Conservation (phyloP, 441 rosid genomes). For the Croton laevigatus region DNA sequence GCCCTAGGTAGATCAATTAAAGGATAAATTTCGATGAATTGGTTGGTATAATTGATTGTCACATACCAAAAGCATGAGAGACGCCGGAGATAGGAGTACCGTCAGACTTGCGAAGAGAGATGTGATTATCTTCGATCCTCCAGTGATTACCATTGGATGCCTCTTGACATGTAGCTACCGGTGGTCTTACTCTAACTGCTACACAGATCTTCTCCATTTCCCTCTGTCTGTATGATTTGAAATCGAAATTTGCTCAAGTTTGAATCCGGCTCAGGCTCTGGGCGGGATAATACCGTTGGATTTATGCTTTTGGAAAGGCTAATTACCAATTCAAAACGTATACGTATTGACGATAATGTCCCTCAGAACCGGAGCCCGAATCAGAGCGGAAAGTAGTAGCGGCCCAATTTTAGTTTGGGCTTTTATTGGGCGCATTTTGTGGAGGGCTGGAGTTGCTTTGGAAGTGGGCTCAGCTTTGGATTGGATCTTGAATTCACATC, state of each 20-base stretch:
- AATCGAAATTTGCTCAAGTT: neutral
- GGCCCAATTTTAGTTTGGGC: neutral
- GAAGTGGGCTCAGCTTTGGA: no score
- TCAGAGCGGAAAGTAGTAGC: neutral
- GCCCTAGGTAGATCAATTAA: neutral
- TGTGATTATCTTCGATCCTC: conserved; percentile 68
- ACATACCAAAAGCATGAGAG: conserved; percentile 72
- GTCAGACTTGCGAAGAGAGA: conserved; percentile 68
- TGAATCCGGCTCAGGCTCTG: neutral
- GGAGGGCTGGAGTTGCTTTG: no score
- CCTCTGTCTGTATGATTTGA: neutral
- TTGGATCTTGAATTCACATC: no score
- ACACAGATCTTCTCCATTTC: conserved; percentile 89
- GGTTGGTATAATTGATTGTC: neutral
- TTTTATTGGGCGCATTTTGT: neutral
- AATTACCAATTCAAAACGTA: neutral
- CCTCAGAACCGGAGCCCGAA: neutral
- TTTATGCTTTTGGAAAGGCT: neutral
- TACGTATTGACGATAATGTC: neutral
- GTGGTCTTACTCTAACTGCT: conserved; percentile 76
- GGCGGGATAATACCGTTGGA: conserved; percentile 8
- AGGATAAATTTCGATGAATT: neutral
- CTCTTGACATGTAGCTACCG: conserved; percentile 33
- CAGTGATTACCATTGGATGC: conserved; percentile 44
- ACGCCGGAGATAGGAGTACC: conserved; percentile 66